Conservation (phyloP, 805 yeast species). For the Jamesozyma gamospora region DNA sequence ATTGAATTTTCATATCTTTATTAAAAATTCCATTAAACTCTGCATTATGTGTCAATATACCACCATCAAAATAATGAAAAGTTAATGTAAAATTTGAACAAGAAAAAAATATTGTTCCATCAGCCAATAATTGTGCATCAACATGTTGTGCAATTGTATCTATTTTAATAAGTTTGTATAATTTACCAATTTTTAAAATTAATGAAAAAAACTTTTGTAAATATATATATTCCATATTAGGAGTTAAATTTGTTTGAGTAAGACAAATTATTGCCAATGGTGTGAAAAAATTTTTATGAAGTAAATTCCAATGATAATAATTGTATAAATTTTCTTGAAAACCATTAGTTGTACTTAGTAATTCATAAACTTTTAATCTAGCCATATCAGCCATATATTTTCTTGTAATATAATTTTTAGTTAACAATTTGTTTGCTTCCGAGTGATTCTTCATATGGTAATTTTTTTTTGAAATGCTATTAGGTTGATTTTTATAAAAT, state of each 20-base stretch:
- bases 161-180: slow-evolving; percentile 41
- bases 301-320: neutral
- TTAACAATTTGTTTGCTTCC: no score
- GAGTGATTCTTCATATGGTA: no score
- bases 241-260: neutral
- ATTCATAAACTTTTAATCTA: slow-evolving; percentile 38
- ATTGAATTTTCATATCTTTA: slow-evolving; percentile 55
- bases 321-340: slow-evolving; percentile 14
- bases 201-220: neutral
- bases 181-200: slow-evolving; percentile 36
- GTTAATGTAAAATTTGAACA: slow-evolving; percentile 41
- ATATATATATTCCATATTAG: neutral
- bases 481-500: no score
- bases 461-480: no score
- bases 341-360: slow-evolving; percentile 36
- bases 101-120: slow-evolving; percentile 45
- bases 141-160: slow-evolving; percentile 42
- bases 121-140: slow-evolving; percentile 43
- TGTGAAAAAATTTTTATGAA: neutral
- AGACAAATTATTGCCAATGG: neutral
- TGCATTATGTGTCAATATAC: slow-evolving; percentile 53
- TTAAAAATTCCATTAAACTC: slow-evolving; percentile 53
- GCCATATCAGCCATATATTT: slow-evolving; percentile 38
- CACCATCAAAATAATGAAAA: slow-evolving; percentile 58
- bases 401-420: neutral